Conservation (phyloP, 1,284 basidiomycete species). For the Sporisorium scitamineum region DNA sequence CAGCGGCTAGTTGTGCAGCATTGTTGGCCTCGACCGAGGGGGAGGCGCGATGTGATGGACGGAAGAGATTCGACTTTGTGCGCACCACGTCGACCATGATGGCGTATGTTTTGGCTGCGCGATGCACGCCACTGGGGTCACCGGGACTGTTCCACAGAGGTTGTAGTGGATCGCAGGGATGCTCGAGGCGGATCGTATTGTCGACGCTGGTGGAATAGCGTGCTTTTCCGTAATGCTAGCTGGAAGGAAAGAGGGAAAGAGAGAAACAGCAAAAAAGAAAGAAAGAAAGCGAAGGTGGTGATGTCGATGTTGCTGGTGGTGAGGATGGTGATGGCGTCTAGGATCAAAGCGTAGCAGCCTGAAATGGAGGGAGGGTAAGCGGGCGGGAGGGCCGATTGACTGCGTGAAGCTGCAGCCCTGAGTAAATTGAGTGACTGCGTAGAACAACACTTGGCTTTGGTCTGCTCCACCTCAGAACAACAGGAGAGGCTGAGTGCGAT, state of each 20-base stretch:
- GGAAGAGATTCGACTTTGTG: conserved; percentile 53
- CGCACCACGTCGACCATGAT: conserved; percentile 53
- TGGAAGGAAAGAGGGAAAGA: neutral
- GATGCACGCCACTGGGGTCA: neutral
- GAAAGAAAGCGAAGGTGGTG: neutral
- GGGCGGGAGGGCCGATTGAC: neutral
- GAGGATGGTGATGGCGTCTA: conserved; percentile 6
- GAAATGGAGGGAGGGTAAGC: neutral
- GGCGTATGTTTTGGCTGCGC: neutral
- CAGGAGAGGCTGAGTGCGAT: too few relatives aligned
- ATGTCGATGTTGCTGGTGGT: neutral
- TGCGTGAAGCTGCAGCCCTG: conserved; percentile 15
- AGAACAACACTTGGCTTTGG: conserved; percentile 20
- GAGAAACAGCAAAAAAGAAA: neutral
- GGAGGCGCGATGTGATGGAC: conserved; percentile 41
- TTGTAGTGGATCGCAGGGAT: neutral
- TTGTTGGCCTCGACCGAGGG: conserved; percentile 42
- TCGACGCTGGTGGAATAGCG: neutral
- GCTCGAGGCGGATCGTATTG: neutral
- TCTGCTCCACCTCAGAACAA: conserved; percentile 1
- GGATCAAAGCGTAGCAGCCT: neutral
- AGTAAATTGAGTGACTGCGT: neutral
- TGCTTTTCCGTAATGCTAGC: neutral
- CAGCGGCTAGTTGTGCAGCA: conserved; percentile 49
- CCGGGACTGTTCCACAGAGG: neutral